Percentiles rank a stretch among this genome's conserved stretches.
These are phyloP conservation scores for Luffa acutangula DNA, from an alignment of 306 rosid genomes.

Conservation along the genomic window DNA sequence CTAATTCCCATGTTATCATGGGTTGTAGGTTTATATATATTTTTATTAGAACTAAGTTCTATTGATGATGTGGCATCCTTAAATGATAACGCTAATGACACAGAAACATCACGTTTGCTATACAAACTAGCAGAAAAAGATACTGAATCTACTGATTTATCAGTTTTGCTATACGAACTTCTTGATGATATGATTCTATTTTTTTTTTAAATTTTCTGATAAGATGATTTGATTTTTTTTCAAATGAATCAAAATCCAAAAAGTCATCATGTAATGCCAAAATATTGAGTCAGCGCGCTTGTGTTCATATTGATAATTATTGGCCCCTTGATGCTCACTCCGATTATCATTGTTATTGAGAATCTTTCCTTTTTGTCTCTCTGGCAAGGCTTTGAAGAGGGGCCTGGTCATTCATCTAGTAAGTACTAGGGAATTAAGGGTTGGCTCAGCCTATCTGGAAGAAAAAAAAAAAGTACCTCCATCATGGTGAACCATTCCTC, in stretches of 20 bases:
- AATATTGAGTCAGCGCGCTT: not conserved
- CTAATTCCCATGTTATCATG: not conserved
- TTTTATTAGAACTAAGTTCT: not conserved
- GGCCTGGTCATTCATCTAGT: not conserved
- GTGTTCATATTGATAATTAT: not conserved
- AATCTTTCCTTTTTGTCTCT: not conserved
- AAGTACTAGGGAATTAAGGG: not conserved
- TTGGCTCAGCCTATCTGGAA: too few species aligned
- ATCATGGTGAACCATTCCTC: not conserved
- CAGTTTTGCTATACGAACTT: not conserved
- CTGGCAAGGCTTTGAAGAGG: not conserved
- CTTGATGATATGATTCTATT: too few species aligned
- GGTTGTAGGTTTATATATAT: not conserved
- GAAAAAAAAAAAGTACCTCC: too few species aligned
- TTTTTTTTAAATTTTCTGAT: too few species aligned
- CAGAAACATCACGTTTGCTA: not conserved
- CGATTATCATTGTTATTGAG: not conserved
- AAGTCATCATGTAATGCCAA: not conserved
- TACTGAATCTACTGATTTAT: not conserved
- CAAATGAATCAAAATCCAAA: not conserved
- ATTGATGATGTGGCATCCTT: not conserved
- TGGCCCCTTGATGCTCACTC: not conserved
- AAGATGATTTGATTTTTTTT: too few species aligned
- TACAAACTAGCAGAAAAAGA: not conserved
- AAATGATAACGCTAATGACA: not conserved